A percentile compares a stretch with the other conserved stretches of the same genome.
Conservation (phyloP, 768 basidiomycete species). For the Mycena polygramma region DNA sequence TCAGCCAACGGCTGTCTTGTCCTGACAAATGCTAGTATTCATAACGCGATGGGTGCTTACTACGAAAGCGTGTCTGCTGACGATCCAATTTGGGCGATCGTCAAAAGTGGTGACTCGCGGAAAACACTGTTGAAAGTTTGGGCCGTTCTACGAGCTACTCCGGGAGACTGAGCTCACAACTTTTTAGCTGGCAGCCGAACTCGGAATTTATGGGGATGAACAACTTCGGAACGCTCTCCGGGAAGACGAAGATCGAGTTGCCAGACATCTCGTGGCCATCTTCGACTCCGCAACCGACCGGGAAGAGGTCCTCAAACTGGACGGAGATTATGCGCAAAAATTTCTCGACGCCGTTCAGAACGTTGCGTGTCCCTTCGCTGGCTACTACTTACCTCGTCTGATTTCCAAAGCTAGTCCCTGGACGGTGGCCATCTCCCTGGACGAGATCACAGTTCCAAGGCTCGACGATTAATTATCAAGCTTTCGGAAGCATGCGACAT, state of each 20-base stretch:
- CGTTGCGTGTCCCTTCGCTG: neutral
- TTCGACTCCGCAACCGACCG: neutral
- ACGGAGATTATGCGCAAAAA: slow-evolving; percentile 2
- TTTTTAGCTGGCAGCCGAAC: neutral
- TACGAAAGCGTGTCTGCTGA: slow-evolving; percentile 10
- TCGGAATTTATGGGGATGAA: neutral
- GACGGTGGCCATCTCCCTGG: neutral
- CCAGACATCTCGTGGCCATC: neutral
- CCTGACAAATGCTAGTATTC: neutral
- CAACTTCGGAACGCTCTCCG: neutral
- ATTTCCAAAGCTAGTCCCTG: neutral
- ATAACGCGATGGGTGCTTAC: neutral
- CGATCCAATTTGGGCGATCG: slow-evolving; percentile 1
- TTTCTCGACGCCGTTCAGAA: slow-evolving; percentile 20
- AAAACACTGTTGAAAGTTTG: slow-evolving; percentile 10
- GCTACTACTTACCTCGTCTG: neutral
- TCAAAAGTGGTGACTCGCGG: slow-evolving; percentile 4
- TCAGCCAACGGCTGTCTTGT: neutral
- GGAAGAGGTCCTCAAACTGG: neutral
- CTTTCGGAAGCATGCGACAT: slow-evolving; percentile 17
- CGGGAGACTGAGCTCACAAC: neutral
- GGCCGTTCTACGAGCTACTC: neutral
- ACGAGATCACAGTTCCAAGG: neutral
- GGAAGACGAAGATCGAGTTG: slow-evolving; percentile 21
- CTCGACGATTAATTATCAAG: slow-evolving; percentile 2